Base-by-base conservation (phyloP, 108 stramenopile species). In the Conticribra guillardii region DNA sequence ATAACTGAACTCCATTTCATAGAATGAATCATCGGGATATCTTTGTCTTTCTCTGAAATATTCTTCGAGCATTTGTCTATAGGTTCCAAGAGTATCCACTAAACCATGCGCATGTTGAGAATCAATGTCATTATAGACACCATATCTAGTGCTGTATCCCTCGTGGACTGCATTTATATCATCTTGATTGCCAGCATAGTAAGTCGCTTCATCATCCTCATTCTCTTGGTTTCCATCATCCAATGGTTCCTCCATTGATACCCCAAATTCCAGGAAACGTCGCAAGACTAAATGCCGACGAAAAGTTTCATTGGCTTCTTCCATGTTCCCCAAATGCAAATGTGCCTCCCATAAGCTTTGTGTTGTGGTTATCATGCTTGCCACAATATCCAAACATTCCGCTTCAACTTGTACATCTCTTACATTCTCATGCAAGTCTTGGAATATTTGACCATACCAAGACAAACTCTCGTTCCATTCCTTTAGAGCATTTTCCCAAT, bases 171-270 rank as follows among this genome's bases (percentile, higher is more conserved):
- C n/a, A n/a, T n/a, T n/a, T n/a, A n/a, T n/a, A n/a, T n/a, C n/a
- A n/a, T n/a, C n/a, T n/a, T n/a, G n/a, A n/a, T n/a, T 41, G 11
- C 8, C 37, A 41, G 5, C 37, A 41, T 9, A 41, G 37, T 9
- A 41, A 9, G 37, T 28, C 1, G 11, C 18, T 21, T 18, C 19
- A 19, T 30, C 41, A 45, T 41, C 37, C 4, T 45, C 59, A 44
- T 17, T 8, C 1, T 2, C 23, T 2, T 19, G 1, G 23, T 56
- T 31, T 1, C 37, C 4, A 60, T 44, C 41, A 24, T 15, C 5
- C 21, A 60, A 60, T 37, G 19, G 33, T 22, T 41, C 14, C 22
- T 60, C 59, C 14, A 60, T 60, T 2, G 59, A 60, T 23, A 30
- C 21, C 23, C 41, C 59, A 4, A 26, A 23, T 11, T 44, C 41